Evolutionary conservation across 192 early-diverging fungal species (phyloP), one percentile per base, ranked within the genome.

Genomic region (Mortierella hygrophila): DNA sequence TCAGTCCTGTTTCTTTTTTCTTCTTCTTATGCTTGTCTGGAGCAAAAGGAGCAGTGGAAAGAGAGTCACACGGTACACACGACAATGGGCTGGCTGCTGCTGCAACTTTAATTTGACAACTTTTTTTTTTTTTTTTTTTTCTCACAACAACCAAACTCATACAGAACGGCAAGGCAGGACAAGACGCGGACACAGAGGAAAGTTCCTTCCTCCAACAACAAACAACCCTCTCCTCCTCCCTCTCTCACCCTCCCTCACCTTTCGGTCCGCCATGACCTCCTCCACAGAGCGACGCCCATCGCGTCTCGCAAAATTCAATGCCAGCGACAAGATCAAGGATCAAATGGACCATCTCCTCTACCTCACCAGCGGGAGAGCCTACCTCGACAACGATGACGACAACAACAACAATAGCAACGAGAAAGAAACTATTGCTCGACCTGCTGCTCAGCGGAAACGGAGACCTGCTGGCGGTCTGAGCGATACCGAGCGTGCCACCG

Each of bases 281-380:
- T 37, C 23, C 7, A 9, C 52, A 6, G 49, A 6, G 16, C 49
- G 49, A 52, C 49, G 52, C 5, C 74, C 35, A 57, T 75, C 20
- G 23, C 74, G 37, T 49, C 20, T 6, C 18, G 21, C 74, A 38
- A 37, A 72, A 26, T 26, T 32, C 26, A 32, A 65, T 65, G 60
- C 60, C 60, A 8, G 60, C 60, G 60, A 65, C 60, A 65, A 65
- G 60, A 65, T 65, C 60, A 65, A 65, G 60, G 29, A 65, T 65
- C 60, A 65, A 32, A 65, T 65, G 60, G 29, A 65, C 60, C 60
- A 65, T 10, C 60, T 32, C 60, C 60, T 32, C 10, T 10, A 13
- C 3, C 60, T 65, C 13, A 3, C 60, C 60, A 26, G 26, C 26
- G 26, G 60, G 10, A 65, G 32, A 65, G 60, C 26, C 13, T 8